Conservation (phyloP, 208 protist species). For the Leishmania guyanensis region DNA sequence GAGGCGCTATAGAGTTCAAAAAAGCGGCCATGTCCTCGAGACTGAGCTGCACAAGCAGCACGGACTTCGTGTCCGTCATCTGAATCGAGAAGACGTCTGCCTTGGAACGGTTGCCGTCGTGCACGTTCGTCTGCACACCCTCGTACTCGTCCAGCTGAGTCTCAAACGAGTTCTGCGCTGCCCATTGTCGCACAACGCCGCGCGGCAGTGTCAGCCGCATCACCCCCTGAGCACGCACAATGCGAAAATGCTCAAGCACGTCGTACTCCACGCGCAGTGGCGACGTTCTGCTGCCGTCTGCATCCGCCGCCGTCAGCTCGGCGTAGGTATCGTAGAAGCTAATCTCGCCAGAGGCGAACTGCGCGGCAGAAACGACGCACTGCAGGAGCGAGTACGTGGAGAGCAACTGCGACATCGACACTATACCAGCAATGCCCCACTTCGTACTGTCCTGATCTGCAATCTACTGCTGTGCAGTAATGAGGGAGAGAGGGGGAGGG, state of each 20-base stretch:
- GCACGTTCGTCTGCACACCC: neutral
- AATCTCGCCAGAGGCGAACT: constrained; percentile 70
- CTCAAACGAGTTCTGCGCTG: constrained; percentile 60
- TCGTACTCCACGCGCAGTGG: constrained; percentile 67
- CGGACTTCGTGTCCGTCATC: neutral
- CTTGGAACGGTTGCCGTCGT: constrained; percentile 3
- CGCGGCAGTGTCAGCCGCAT: constrained; percentile 75
- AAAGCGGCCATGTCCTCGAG: constrained; percentile 60
- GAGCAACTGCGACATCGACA: constrained; percentile 65
- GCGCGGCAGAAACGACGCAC: constrained; percentile 63
- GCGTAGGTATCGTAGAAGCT: constrained; percentile 64
- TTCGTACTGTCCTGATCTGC: neutral
- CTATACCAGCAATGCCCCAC: neutral
- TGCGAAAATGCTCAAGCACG: constrained; percentile 70
- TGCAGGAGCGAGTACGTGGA: constrained; percentile 52
- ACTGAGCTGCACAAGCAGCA: constrained; percentile 54
- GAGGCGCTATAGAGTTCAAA: constrained; percentile 53
- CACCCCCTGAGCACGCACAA: constrained; percentile 59
- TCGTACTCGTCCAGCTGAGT: constrained; percentile 46
- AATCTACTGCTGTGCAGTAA: neutral
- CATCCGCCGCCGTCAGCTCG: constrained; percentile 62
- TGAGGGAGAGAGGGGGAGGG: neutral
- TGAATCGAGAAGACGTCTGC: neutral
- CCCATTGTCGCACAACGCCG: constrained; percentile 50
- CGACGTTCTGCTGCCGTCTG: constrained; percentile 48